Base-by-base conservation (phyloP, 192 early-diverging fungal genomes). In the Kappamyces sp. region DNA sequence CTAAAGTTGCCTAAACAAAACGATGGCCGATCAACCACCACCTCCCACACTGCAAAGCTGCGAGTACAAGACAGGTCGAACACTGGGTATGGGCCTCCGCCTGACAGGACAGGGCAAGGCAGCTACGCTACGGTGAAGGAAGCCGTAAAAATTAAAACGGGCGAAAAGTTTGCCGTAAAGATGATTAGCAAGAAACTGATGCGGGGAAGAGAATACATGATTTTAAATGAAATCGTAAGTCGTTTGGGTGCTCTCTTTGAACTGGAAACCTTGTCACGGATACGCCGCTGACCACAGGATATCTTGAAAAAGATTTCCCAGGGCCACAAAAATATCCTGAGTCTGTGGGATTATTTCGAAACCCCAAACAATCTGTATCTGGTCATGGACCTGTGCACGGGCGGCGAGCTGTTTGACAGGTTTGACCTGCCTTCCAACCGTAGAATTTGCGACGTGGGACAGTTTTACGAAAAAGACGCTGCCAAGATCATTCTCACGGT, bases 321-420 rank as follows among this genome's bases (percentile, higher is more conserved):
- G 40, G 73, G 86, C 57, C 89, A 92, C 61, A 76, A 75, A 77
- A 62, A 79, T 52, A 79, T 79, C 57, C 65, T 79, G 10, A 54
- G 64, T n/a, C 58, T 79, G 0, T 58, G 65, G 52, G 77, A 79
- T 32, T 70, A 68, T 58, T 77, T 72, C 62, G 77, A 78, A 49
- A 75, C 69, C 15, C 65, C 70, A 40, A 72, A 73, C 57, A 79
- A 79, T 40, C 59, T 67, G 38, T 79, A 79, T 49, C 54, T 79
- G 15, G 74, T 79, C 38, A 76, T 79, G 63, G 77, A 79, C 31
- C 66, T 77, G 49, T 65, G 55, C 35, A 79, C 77, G 3, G 96
- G 96, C 37, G 94, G 94, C 31, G 96, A 99, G 71, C 72, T 99
- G 34, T 97, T 96, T 68, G 89, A 96, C 62, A 23, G 23, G 23